These are phyloP conservation scores for Thymus quinquecostatus DNA, from an alignment of 257 asterid genomes.

Conservation along the genomic window DNA sequence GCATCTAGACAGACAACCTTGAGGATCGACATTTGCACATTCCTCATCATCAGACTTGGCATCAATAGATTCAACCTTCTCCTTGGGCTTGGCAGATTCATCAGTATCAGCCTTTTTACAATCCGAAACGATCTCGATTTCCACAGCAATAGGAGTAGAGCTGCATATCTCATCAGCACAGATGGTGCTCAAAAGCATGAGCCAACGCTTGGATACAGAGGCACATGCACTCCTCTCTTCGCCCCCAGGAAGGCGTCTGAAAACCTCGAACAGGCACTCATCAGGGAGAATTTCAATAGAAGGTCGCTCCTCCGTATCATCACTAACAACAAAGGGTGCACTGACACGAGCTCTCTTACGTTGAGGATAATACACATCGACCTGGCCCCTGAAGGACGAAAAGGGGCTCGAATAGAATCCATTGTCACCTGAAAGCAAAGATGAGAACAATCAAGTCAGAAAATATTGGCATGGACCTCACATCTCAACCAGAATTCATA, in stretches of 20 bases:
- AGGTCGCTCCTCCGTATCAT: conserved; percentile 47
- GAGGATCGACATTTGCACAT: conserved; percentile 36
- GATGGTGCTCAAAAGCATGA: conserved; percentile 81
- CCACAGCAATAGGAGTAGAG: conserved; percentile 22
- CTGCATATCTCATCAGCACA: conserved; percentile 55
- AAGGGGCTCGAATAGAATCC: conserved; percentile 55
- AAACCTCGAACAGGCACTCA: conserved; percentile 92
- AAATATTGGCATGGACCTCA: neutral
- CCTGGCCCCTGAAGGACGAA: conserved; percentile 53
- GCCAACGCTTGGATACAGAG: conserved; percentile 91
- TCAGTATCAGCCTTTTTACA: conserved; percentile 28
- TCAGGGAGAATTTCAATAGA: conserved; percentile 91
- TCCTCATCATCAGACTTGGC: conserved; percentile 41
- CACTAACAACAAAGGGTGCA: conserved; percentile 63
- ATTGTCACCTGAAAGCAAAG: conserved; percentile 53
- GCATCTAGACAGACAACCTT: conserved; percentile 76
- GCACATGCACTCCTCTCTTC: conserved; percentile 80
- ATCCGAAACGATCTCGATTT: conserved; percentile 40
- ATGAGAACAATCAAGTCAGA: conserved; percentile 29
- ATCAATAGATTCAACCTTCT: conserved; percentile 42
- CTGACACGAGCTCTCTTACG: conserved; percentile 81
- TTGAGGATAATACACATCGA: conserved; percentile 70
- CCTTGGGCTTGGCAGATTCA: conserved; percentile 33
- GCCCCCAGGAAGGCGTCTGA: conserved; percentile 74
- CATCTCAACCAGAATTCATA: neutral